phyloP scores from a whole-genome alignment of 305 asterid species.

The Stenogyne calaminthoides region DNA sequence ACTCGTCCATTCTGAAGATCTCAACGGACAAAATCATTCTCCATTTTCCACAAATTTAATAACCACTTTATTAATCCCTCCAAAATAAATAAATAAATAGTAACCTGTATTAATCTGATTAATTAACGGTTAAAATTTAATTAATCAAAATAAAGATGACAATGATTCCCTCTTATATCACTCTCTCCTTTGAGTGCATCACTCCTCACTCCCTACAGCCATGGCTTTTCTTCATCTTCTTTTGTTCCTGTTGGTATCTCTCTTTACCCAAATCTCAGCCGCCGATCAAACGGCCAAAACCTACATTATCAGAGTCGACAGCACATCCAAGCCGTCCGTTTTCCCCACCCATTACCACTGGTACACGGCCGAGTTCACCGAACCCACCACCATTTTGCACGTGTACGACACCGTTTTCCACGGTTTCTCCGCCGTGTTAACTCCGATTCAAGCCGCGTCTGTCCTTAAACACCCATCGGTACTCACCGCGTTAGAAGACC shows the following conservation, averaged over 20 bases:
- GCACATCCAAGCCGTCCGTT: conserved; percentile 74
- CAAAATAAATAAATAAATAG: no score
- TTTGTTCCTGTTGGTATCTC: conserved; percentile 20
- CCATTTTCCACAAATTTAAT: conserved; percentile 7
- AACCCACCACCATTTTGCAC: conserved; percentile 72
- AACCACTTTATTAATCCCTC: background rate
- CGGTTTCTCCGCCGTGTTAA: conserved; percentile 81
- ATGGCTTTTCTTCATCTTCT: conserved; percentile 34
- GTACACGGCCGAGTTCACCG: conserved; percentile 80
- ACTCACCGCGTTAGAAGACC: conserved; percentile 78
- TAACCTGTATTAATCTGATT: no score
- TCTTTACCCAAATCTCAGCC: conserved; percentile 25
- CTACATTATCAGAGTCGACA: conserved; percentile 72
- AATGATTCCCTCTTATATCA: conserved; percentile 37
- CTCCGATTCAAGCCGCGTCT: conserved; percentile 59
- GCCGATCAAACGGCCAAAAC: conserved; percentile 56
- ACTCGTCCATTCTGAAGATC: conserved; percentile 4
- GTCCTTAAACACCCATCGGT: conserved; percentile 66
- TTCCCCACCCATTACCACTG: conserved; percentile 90
- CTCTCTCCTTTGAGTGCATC: conserved; percentile 9
- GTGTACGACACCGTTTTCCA: conserved; percentile 83
- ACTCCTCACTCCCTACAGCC: conserved; percentile 9
- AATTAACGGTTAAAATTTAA: conserved; percentile 27
- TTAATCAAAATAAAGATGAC: conserved; percentile 26
- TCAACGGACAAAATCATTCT: conserved; percentile 27